Conservation (phyloP, 495 filamentous ascomycete genomes). For the Xylaria castorea region DNA sequence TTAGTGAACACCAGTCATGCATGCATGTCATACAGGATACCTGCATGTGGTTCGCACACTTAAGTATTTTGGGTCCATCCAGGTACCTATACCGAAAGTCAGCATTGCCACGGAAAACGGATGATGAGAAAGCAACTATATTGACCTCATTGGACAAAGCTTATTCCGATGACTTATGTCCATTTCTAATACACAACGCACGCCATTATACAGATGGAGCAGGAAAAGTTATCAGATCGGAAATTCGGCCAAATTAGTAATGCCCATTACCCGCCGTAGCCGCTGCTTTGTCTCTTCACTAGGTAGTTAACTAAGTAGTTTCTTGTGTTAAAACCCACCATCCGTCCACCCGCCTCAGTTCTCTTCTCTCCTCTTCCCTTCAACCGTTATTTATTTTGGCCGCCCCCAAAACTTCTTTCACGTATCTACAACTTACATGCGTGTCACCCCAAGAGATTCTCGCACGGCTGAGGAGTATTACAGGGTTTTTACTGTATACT, state of each 20-base stretch:
- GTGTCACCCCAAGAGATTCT: slow-evolving; percentile 39
- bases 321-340: slow-evolving; percentile 10
- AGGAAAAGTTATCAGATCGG: not conserved
- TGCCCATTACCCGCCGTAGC: slow-evolving; percentile 4
- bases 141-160: slow-evolving; percentile 4
- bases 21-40: slow-evolving; percentile 13
- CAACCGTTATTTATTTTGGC: not conserved
- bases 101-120: not conserved
- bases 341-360: not conserved
- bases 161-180: not conserved
- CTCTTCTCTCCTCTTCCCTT: not conserved
- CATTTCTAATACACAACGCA: slow-evolving; percentile 11
- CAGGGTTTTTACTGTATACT: slow-evolving; percentile 63
- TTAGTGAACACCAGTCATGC: not conserved
- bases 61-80: not conserved
- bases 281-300: not conserved
- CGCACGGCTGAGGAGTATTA: slow-evolving; percentile 69
- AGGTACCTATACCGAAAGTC: not conserved
- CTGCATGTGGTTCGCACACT: slow-evolving; percentile 1
- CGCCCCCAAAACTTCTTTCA: not conserved
- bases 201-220: not conserved
- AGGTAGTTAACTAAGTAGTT: not conserved
- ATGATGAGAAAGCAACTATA: not conserved
- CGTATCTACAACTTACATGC: slow-evolving; percentile 38
- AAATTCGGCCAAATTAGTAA: not conserved